phyloP scores from a whole-genome alignment of 1,284 basidiomycete species.

The Pseudozyma pruni region DNA sequence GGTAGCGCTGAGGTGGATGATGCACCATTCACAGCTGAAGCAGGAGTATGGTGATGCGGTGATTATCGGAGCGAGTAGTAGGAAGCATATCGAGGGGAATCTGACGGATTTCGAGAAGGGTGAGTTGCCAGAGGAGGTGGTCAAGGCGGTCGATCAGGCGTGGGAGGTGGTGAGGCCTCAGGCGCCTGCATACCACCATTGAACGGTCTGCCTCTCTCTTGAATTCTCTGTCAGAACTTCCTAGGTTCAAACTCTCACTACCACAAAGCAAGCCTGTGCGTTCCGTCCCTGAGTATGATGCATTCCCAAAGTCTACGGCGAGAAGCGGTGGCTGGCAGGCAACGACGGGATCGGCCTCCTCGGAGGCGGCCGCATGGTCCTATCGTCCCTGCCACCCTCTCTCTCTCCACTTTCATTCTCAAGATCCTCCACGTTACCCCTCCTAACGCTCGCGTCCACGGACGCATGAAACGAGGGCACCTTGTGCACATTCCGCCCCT shows the following conservation, averaged over 20 bases:
- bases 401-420: constrained; percentile 5
- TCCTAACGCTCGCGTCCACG: constrained; percentile 12
- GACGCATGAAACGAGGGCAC: constrained; percentile 24
- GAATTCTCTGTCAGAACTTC: too few relatives aligned
- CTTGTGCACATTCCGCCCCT: constrained; percentile 2
- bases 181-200: constrained; percentile 43
- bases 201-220: too few relatives aligned
- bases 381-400: constrained; percentile 11
- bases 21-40: constrained; percentile 50
- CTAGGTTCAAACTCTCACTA: too few relatives aligned
- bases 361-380: constrained; percentile 40
- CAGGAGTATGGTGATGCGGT: constrained; percentile 36
- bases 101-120: constrained; percentile 53
- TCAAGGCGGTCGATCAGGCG: constrained; percentile 47
- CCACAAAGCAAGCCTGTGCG: not conserved
- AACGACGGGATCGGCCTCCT: constrained; percentile 41
- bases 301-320: constrained; percentile 7
- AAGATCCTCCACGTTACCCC: constrained; percentile 8
- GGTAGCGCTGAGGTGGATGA: constrained; percentile 53
- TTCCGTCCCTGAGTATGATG: too few relatives aligned
- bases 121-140: constrained; percentile 36
- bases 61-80: constrained; percentile 51
- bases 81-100: constrained; percentile 52
- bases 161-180: constrained; percentile 52
- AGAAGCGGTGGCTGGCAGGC: constrained; percentile 27